Conservation (phyloP, 805 yeast genomes). For the Isabelozyma rhagii region DNA sequence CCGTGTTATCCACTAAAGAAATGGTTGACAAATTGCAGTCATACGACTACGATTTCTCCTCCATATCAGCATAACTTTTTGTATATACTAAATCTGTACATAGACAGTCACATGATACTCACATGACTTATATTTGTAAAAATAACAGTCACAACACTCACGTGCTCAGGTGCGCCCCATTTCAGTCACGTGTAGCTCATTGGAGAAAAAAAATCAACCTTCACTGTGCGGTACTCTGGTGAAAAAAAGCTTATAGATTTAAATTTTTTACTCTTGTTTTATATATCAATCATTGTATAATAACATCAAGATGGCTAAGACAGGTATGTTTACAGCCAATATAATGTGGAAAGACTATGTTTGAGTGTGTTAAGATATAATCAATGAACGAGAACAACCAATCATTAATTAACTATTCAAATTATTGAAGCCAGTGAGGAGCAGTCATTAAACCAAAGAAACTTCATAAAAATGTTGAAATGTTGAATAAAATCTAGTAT, state of each 20-base stretch:
- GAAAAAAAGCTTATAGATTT: neutral
- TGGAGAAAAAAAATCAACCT: neutral
- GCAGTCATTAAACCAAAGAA: no score
- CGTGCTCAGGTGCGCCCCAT: neutral
- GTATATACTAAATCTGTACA: neutral
- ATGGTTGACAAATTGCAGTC: slow-evolving; percentile 48
- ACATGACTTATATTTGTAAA: neutral
- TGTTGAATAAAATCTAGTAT: no score
- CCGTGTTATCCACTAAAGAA: slow-evolving; percentile 44
- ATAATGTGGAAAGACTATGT: neutral
- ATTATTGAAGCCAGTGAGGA: no score
- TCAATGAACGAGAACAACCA: neutral
- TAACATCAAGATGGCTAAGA: slow-evolving; percentile 53
- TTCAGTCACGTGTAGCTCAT: neutral
- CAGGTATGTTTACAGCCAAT: slow-evolving; percentile 48
- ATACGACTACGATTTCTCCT: slow-evolving; percentile 37
- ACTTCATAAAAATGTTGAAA: no score
- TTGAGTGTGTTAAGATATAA: neutral
- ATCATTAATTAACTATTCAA: no score
- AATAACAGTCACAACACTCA: neutral
- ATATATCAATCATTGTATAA: neutral
- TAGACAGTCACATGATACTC: neutral
- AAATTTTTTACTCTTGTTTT: neutral
- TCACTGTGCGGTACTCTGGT: neutral
- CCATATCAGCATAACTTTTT: slow-evolving; percentile 14